Evolutionary conservation across 2,329 filamentous ascomycete genomes (phyloP), one percentile per base, ranked within the genome.

Genomic region (Biscogniauxia marginata): DNA sequence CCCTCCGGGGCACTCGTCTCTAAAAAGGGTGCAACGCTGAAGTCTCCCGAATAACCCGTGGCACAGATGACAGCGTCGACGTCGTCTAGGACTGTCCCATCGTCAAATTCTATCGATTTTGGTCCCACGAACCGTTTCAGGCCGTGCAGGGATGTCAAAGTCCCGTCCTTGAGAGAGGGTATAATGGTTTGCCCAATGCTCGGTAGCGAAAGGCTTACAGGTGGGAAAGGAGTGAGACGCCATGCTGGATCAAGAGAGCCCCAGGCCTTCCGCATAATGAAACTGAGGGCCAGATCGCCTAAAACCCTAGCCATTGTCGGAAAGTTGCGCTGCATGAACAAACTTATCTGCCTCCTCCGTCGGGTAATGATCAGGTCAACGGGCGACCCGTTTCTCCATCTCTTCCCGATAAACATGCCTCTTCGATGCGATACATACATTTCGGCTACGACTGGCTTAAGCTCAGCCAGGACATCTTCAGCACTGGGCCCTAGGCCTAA

Each of bases 381-480:
- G 0, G 74, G 73, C 0, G 61, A 59, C 9, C 74, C 74, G n/a
- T 75, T 67, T 16, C 57, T 49, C 58, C 62, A 63, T 5, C 63
- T 63, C 51, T 67, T 64, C 49, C 77, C 68, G 13, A 78, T 63
- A 30, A 74, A 53, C 1, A 66, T 64, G 3, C 76, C 76, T 2
- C 71, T 70, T 0, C 72, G 72, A 44, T 78, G 76, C 7, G 76
- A 75, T 8, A 77, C 60, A 64, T 74, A 79, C 3, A 77, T 67
- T 39, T 76, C 72, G 3, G 69, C 62, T 0, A 73, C 73, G 7
- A 72, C 63, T 0, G 67, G 66, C 0, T 71, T 63, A 4, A 79
- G 65, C 4, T 66, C 65, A 1, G 72, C 67, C 9, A 73, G 66
- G 3, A 73, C 62, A 53, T 77, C 74, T 19, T 68, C 70, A 0